Conservation (phyloP, 352 stramenopile species). For the Globisporangium lucens region DNA sequence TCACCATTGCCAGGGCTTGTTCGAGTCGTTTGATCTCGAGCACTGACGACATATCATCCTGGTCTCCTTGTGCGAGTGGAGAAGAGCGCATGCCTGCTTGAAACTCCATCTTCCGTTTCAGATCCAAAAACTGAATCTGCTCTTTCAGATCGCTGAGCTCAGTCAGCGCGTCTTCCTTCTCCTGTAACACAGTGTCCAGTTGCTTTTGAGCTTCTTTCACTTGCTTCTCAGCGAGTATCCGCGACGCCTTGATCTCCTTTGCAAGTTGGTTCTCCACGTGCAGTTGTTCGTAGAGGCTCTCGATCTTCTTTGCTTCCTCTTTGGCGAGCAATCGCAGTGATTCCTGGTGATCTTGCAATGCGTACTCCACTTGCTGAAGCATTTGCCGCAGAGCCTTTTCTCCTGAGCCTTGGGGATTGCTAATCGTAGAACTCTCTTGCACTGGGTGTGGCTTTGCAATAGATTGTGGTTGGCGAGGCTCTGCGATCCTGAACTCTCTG, state of each 20-base stretch:
- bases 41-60: constrained; percentile 17
- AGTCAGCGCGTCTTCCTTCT: constrained; percentile 34
- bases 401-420: not conserved
- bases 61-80: not conserved
- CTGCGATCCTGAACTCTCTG: constrained; percentile 14
- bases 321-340: constrained; percentile 42
- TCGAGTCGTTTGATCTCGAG: constrained; percentile 42
- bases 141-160: constrained; percentile 46
- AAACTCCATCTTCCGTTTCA: constrained; percentile 48
- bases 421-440: constrained; percentile 8
- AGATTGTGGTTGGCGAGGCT: not conserved
- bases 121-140: constrained; percentile 45
- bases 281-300: constrained; percentile 54
- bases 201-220: constrained; percentile 27
- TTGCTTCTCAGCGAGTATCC: constrained; percentile 27
- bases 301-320: constrained; percentile 42
- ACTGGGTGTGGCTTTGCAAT: constrained; percentile 3
- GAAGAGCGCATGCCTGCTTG: constrained; percentile 7
- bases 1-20: constrained; percentile 39
- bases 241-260: constrained; percentile 38
- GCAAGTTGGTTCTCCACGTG: constrained; percentile 42
- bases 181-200: constrained; percentile 30
- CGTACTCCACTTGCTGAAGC: constrained; percentile 43
- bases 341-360: constrained; percentile 46
- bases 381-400: constrained; percentile 43